Conservation (phyloP, 108 stramenopile genomes). For the Fragilariopsis cylindrus region DNA sequence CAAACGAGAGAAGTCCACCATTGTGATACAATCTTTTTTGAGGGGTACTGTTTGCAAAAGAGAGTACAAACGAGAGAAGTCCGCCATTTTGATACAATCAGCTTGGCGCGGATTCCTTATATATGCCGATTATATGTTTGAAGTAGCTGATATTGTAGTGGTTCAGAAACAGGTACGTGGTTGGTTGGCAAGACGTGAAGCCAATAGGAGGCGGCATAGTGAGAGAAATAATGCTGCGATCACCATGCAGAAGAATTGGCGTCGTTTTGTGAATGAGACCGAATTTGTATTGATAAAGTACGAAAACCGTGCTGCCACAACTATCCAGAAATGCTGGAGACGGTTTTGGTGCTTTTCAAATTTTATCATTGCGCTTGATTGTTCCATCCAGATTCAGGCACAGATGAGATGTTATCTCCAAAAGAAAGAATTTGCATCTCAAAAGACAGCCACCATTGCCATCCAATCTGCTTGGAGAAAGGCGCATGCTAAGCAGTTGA, state of each 20-base stretch:
- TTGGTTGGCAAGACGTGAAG: conserved; percentile 33
- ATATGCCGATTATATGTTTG: conserved; percentile 47
- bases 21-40: conserved; percentile 26
- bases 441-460: background rate
- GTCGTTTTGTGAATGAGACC: conserved; percentile 44
- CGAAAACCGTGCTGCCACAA: conserved; percentile 23
- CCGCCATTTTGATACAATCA: conserved; percentile 49
- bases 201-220: conserved; percentile 1
- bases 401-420: conserved; percentile 28
- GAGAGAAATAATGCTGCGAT: conserved; percentile 29
- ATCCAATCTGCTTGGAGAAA: conserved; percentile 23
- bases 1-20: conserved; percentile 32
- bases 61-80: conserved; percentile 18
- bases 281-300: conserved; percentile 23
- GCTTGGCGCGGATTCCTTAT: conserved; percentile 51
- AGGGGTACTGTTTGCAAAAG: conserved; percentile 10
- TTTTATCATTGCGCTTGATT: conserved; percentile 30
- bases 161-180: conserved; percentile 59
- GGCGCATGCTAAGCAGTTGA: conserved; percentile 8
- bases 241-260: conserved; percentile 48
- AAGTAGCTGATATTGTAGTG: conserved; percentile 58
- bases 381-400: conserved; percentile 47
- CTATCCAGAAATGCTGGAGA: conserved; percentile 32
- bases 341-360: conserved; percentile 24
- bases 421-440: background rate